Base-by-base conservation (phyloP, 2,329 filamentous ascomycete genomes). In the Aspergillus carbonarius region DNA sequence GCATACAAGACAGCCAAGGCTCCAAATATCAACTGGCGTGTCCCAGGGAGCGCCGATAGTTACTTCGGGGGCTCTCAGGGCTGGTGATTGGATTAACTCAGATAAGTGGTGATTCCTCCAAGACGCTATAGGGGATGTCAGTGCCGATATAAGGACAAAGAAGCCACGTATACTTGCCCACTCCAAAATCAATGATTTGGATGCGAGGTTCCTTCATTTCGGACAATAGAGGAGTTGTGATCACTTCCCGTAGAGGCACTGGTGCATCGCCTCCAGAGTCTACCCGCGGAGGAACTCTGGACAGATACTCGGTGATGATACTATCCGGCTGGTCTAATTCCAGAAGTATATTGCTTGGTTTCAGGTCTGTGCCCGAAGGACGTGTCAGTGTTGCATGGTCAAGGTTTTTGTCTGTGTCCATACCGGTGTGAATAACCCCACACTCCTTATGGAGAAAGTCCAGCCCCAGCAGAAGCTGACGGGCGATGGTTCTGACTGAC, bases 1-100 rank as follows among this genome's bases (percentile, higher is more conserved):
- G 54, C 67, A 68, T 62, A 71, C 66, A 32, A 71, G 61, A 44
- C 69, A 72, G 52, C 68, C 68, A 9, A 70, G 64, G 56, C 64
- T 72, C 69, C 68, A 71, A 49, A 71, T 69, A 66, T 72, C 68
- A 5, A 69, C 68, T 15, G 46, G 57, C 37, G 47, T 48, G 52
- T 63, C 65, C 69, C 66, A 71, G 6, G 60, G 60, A 34, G 64
- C 67, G 23, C 66, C 68, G 9, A 72, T 68, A 4, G 62, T 63
- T 25, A 70, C 67, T 61, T 68, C 67, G 17, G 67, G 65, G 7
- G 64, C 64, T 40, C 66, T 56, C 40, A 68, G 46, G 52, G 63
- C 60, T 30, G 47, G 52, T 1, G 65, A 61, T 54, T 69, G 67
- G 50, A 68, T 69, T 6, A 37, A 15, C 9, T 68, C 60, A 20